Base-by-base conservation (phyloP, 2,329 filamentous ascomycete species). In the Emydomyces testavorans region DNA sequence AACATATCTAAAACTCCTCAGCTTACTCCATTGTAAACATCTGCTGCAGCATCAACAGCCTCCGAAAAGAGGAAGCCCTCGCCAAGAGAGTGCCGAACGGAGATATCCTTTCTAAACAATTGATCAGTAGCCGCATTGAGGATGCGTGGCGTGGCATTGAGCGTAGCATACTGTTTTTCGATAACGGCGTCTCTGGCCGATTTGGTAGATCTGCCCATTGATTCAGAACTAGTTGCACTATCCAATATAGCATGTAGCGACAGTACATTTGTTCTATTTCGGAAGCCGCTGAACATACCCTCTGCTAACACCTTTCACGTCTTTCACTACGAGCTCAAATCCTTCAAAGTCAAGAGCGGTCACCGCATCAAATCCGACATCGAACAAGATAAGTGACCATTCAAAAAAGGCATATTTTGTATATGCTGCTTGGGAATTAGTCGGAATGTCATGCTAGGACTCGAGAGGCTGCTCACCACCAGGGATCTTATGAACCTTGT, bases 251-350 rank as follows among this genome's bases (percentile, higher is more conserved):
- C 55, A 51, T 58, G 59, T 58, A 61, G 61, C 62, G 62, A 65
- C 65, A 68, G 64, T 74, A 72, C 74, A 71, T 71, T 77, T 75
- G 71, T 29, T 71, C 78, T 89, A 95, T 73, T 80, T 86, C 58
- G 90, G 90, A 77, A 95, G 88, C 83, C 83, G 83, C 72, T 82
- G 79, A 72, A 98, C 92, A 78, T 98, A 98, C 92, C 90, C 89
- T 85, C 90, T 89, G 75, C 85, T 92, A 62, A 82, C 71, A 55
- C 88, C 89, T 71, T 88, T 90, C 56, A 89, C 77, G 71, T 96
- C 90, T 72, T 79, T 86, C 55, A 98, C 75, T 57, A 88, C 76
- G 60, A 98, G 71, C 65, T 96, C 90, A 62, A 96, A 85, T 47
- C 82, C 79, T 53, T 81, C 76, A 71, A 96, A 98, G 71, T 98